Evolutionary conservation across 352 stramenopile species (phyloP).

Genomic region (Phytophthora sp.): DNA sequence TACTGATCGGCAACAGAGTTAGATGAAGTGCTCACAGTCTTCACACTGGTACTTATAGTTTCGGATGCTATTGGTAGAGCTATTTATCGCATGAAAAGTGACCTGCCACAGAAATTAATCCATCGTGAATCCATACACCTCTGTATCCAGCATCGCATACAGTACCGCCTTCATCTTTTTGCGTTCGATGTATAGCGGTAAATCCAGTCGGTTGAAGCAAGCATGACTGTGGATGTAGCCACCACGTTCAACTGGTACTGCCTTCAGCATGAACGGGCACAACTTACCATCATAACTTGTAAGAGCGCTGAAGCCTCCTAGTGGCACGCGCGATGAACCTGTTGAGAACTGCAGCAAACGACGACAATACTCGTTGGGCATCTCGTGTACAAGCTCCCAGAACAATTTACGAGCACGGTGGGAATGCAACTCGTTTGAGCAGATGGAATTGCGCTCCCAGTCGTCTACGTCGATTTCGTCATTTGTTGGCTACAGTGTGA

Average conservation of each 20-base stretch:
- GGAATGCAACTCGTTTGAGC: slow-evolving; percentile 32
- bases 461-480: slow-evolving; percentile 94
- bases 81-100: too few relatives aligned
- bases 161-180: slow-evolving; percentile 70
- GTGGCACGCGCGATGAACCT: slow-evolving; percentile 56
- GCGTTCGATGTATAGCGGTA: slow-evolving; percentile 92
- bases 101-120: too few relatives aligned
- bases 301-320: slow-evolving; percentile 51
- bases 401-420: slow-evolving; percentile 40
- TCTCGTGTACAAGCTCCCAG: slow-evolving; percentile 77
- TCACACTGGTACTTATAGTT: too few relatives aligned
- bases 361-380: slow-evolving; percentile 51
- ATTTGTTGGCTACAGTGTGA: too few relatives aligned
- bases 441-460: slow-evolving; percentile 87
- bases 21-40: too few relatives aligned
- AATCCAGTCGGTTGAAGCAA: slow-evolving; percentile 91
- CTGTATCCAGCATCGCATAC: slow-evolving; percentile 50
- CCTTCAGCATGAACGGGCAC: slow-evolving; percentile 57
- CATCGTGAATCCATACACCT: slow-evolving; percentile 70
- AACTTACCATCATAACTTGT: slow-evolving; percentile 58
- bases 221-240: slow-evolving; percentile 61
- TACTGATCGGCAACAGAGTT: too few relatives aligned
- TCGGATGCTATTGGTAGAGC: too few relatives aligned
- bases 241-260: slow-evolving; percentile 31
- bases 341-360: slow-evolving; percentile 64